Evolutionary conservation across 2,329 filamentous ascomycete genomes (phyloP), one percentile per base, ranked within the genome.

Genomic region (Pseudocercospora vitis): DNA sequence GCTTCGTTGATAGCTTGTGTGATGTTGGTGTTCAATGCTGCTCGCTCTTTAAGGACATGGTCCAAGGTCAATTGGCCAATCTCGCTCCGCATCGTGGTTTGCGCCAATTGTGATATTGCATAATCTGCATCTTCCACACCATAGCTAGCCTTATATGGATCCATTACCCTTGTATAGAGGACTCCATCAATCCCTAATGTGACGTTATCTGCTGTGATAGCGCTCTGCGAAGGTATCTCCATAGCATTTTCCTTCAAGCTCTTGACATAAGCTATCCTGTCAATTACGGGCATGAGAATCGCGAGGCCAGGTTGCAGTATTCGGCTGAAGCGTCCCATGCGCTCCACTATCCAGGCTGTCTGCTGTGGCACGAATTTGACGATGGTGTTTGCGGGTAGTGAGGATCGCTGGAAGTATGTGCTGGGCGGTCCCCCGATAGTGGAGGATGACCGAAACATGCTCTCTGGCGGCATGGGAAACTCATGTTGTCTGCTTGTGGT

Each of bases 1-100:
- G 94, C 94, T 72, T 97, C 92, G 72, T 99, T 99, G 80, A 99
- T 97, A 37, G 94, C 92, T 53, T 89, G 87, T n/a, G 94, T 97
- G 71, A 99, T 99, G 76, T 99, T 97, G 61, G 85, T 91, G 78
- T 99, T 99, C 63, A 99, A 85, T 16, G 91, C 89, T 2, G 91
- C 90, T 60, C 94, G 90, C 79, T 99, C 94, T 73, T 97, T 97
- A 54, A 99, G 82, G 39, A 99, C 94, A 74, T 99, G 92, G 74
- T 99, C 94, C 65, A 99, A 87, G 0, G 90, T 89, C 56, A 99
- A 81, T 73, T 97, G 94, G 61, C 94, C 94, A 66, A 99, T 99
- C 74, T 99, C 94, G 68, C 88, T 95, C 67, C 94, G 90, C 94
- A 99, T 99, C 0, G 94, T 97, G 8, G 94, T 99, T 76, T 99